Evolutionary conservation across 768 basidiomycete species (phyloP).

Genomic region (Mycena capillaripes): DNA sequence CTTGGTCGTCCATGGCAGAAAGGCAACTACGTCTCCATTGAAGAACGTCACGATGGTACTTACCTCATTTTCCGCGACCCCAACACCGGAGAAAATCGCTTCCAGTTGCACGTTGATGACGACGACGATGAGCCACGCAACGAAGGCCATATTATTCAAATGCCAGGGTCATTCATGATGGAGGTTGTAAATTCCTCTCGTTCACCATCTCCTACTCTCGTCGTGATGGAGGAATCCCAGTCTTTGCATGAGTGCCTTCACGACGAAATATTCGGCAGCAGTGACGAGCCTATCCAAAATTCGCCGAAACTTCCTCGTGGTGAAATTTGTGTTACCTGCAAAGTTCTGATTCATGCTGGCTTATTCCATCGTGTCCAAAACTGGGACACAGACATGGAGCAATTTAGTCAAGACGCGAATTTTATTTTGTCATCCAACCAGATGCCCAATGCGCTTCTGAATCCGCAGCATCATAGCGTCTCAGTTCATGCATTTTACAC

Average conservation of each 20-base stretch:
- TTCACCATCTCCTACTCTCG: background rate
- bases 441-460: too few species aligned
- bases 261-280: background rate
- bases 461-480: too few species aligned
- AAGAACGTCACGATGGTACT: constrained; percentile 37
- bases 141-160: background rate
- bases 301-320: too few species aligned
- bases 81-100: background rate
- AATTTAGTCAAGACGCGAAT: background rate
- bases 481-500: too few species aligned
- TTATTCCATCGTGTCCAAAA: background rate
- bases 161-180: constrained; percentile 5
- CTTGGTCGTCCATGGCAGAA: constrained; percentile 36
- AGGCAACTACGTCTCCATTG: constrained; percentile 37
- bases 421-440: too few species aligned
- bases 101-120: background rate
- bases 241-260: background rate
- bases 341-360: background rate
- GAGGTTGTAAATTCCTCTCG: background rate
- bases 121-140: background rate
- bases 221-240: background rate
- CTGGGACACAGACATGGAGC: background rate
- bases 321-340: background rate
- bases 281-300: background rate
- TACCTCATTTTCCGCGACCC: constrained; percentile 3